Evolutionary conservation across 495 filamentous ascomycete genomes (phyloP).

Genomic region (Penicillium riverlandense): DNA sequence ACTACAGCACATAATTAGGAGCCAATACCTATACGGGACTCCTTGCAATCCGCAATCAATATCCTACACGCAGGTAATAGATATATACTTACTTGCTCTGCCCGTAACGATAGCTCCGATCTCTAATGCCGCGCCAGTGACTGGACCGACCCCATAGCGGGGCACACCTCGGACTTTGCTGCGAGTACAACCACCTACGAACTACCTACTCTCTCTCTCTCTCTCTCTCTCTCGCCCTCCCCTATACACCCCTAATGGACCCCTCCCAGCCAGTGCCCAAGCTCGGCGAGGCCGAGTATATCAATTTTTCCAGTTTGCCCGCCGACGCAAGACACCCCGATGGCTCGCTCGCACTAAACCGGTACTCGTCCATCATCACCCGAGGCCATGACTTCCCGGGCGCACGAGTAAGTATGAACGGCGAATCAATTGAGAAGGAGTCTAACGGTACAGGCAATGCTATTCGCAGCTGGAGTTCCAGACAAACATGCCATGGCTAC

Average conservation of each 20-base stretch:
- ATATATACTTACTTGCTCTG: constrained; percentile 6
- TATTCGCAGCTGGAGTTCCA: constrained; percentile 89
- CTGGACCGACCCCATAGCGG: constrained; percentile 11
- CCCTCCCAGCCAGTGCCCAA: constrained; percentile 14
- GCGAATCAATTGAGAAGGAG: not conserved
- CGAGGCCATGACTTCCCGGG: constrained; percentile 88
- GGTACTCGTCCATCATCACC: constrained; percentile 65
- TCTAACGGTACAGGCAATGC: constrained; percentile 64
- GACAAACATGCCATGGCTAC: constrained; percentile 80
- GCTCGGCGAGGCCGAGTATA: constrained; percentile 45
- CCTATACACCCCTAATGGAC: constrained; percentile 14
- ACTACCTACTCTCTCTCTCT: not conserved
- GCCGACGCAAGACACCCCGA: constrained; percentile 48
- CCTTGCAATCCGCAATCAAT: not conserved
- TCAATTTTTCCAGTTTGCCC: constrained; percentile 55
- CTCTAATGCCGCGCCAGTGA: constrained; percentile 11
- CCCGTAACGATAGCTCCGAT: constrained; percentile 20
- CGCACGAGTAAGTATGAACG: constrained; percentile 58
- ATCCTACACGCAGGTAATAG: not conserved
- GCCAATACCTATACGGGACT: too few species aligned
- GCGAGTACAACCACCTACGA: constrained; percentile 5
- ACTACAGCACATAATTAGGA: too few species aligned
- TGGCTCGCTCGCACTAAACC: constrained; percentile 60
- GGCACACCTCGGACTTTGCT: constrained; percentile 17
- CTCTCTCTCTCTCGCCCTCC: not conserved